Conservation (phyloP, 192 early-diverging fungal genomes). For the Kickxella alabastrina region DNA sequence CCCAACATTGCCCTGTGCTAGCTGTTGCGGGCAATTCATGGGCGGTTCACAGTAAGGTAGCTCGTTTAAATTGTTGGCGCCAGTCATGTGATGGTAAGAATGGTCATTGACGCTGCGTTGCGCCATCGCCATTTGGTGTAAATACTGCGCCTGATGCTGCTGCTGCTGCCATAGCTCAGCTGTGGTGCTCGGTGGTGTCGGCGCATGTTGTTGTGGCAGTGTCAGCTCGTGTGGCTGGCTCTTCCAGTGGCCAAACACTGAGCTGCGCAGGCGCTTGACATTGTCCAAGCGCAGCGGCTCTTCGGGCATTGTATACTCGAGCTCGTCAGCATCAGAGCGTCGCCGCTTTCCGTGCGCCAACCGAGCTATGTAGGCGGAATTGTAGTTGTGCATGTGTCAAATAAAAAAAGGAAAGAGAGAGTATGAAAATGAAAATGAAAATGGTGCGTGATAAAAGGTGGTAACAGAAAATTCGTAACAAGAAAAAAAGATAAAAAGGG, state of each 20-base stretch:
- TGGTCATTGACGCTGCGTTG: too few species aligned
- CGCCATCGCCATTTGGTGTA: too few species aligned
- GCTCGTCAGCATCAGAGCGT: background rate
- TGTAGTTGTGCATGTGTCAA: too few species aligned
- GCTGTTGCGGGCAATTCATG: background rate
- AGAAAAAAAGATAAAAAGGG: background rate
- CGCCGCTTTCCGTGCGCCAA: background rate
- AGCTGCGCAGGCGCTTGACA: constrained; percentile 1
- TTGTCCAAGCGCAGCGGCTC: background rate
- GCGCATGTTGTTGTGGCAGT: background rate
- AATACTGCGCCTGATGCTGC: background rate
- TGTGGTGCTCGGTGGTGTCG: background rate
- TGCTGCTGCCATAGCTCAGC: background rate
- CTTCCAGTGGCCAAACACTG: constrained; percentile 4
- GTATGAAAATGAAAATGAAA: too few species aligned
- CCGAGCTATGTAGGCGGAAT: too few species aligned
- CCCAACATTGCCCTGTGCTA: background rate
- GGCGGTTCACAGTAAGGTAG: background rate
- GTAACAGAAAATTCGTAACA: background rate
- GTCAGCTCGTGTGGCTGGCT: too few species aligned
- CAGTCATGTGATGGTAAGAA: too few species aligned
- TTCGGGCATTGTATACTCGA: background rate
- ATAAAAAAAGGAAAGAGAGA: too few species aligned
- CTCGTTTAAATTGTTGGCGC: too few species aligned
- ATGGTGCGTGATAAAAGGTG: background rate